Evolutionary conservation across 2,329 filamentous ascomycete genomes (phyloP).

Genomic region (Calonectria leucothoes): DNA sequence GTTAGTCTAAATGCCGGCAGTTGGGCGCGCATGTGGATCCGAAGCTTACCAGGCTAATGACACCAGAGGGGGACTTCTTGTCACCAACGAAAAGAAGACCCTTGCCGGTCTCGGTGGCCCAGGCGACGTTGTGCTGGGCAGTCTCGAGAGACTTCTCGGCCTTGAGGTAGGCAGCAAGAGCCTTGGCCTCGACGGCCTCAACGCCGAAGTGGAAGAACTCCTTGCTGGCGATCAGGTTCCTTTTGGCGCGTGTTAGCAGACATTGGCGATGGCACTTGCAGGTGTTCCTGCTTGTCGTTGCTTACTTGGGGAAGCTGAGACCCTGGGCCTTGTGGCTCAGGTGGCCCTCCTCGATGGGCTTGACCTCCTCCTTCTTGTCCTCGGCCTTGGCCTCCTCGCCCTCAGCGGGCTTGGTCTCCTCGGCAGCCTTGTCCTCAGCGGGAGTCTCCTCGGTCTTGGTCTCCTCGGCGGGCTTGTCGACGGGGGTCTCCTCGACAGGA

Average conservation of each 20-base stretch:
- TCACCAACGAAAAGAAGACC: conserved; percentile 93
- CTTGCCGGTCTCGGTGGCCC: conserved; percentile 94
- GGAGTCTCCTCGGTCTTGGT: conserved; percentile 49
- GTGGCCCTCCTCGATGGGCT: conserved; percentile 83
- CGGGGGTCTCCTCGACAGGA: conserved; percentile 47
- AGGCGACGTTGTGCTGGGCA: conserved; percentile 84
- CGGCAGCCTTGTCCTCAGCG: conserved; percentile 51
- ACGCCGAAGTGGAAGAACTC: conserved; percentile 90
- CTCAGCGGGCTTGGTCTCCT: conserved; percentile 55
- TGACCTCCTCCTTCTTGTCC: conserved; percentile 63
- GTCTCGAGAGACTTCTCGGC: conserved; percentile 84
- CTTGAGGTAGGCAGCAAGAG: conserved; percentile 82
- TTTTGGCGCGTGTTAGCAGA: conserved; percentile 59
- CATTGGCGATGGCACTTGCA: accelerated
- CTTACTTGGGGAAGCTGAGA: conserved; percentile 87
- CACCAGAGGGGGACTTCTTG: conserved; percentile 82
- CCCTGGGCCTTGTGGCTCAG: conserved; percentile 92
- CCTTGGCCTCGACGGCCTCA: conserved; percentile 79
- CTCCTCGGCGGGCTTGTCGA: conserved; percentile 53
- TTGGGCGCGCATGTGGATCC: conserved; percentile 31
- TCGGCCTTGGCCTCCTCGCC: conserved; percentile 57
- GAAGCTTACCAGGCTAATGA: conserved; percentile 84
- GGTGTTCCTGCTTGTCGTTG: not conserved
- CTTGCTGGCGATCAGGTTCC: conserved; percentile 91
- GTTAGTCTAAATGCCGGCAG: conserved; percentile 35